These are phyloP conservation scores for Funneliformis caledonium DNA, from an alignment of 371 early-diverging fungal genomes.

Conservation along the genomic window DNA sequence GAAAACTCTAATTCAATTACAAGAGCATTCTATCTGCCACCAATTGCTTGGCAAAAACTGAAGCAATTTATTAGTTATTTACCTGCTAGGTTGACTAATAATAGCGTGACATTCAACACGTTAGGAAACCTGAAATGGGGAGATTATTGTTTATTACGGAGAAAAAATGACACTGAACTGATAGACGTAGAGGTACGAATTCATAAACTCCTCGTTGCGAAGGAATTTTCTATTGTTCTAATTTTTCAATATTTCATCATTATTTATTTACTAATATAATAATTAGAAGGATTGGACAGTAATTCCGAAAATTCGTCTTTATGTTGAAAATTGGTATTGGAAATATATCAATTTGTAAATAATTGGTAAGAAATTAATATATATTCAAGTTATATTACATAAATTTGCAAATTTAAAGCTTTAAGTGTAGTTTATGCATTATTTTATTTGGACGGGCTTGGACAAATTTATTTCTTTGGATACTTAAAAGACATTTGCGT, in stretches of 20 bases:
- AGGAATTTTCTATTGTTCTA: background rate
- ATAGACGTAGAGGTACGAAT: background rate
- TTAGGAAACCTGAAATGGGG: conserved; percentile 57
- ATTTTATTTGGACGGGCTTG: background rate
- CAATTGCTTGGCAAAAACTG: background rate
- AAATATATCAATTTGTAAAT: background rate
- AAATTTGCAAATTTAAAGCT: background rate
- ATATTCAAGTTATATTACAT: background rate
- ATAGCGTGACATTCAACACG: conserved; percentile 42
- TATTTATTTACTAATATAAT: background rate
- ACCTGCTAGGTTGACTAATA: conserved; percentile 47
- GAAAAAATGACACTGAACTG: background rate
- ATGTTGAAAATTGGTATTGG: background rate
- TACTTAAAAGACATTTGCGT: background rate
- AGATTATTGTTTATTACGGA: conserved; percentile 67
- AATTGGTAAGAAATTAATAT: background rate
- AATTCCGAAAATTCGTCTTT: background rate
- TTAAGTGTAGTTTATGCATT: background rate
- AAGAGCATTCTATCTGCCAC: conserved; percentile 57
- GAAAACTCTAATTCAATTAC: conserved; percentile 51
- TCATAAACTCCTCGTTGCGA: background rate
- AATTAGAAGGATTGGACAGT: background rate
- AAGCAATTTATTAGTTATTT: background rate
- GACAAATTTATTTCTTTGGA: background rate
- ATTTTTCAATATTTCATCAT: background rate